Percentiles rank a stretch among this genome's conserved stretches.
Conservation (phyloP, 2,329 filamentous ascomycete species). For the Colletotrichum noveboracense region DNA sequence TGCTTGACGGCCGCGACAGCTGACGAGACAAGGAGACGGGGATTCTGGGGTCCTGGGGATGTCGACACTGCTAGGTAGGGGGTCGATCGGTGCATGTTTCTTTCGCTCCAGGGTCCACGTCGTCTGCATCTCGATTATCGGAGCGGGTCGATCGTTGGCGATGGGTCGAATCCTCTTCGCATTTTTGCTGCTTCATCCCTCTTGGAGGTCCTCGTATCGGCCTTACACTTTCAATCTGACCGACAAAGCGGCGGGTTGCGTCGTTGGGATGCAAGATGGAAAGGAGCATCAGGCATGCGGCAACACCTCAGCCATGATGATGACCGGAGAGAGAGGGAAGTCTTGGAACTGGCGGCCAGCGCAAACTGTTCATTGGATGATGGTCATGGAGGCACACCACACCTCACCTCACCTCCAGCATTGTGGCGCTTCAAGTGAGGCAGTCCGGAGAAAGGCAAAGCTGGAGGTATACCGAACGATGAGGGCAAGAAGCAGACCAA, state of each 20-base stretch:
- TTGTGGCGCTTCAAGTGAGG: neutral
- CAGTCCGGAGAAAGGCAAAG: neutral
- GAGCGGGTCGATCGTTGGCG: neutral
- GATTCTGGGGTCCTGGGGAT: neutral
- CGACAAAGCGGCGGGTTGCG: neutral
- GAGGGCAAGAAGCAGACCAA: neutral
- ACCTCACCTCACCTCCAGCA: neutral
- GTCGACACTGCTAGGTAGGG: neutral
- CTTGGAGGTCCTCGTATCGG: neutral
- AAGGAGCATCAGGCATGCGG: neutral
- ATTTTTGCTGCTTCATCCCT: neutral
- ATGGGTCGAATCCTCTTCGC: neutral
- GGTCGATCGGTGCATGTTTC: neutral
- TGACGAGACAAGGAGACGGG: neutral
- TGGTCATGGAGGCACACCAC: neutral
- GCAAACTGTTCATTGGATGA: neutral
- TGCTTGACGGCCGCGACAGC: neutral
- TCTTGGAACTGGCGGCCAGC: neutral
- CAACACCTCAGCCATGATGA: neutral
- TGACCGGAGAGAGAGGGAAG: neutral
- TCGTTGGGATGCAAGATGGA: neutral
- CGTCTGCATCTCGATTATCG: constrained; percentile 1
- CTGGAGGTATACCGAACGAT: neutral
- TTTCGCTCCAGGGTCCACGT: neutral
- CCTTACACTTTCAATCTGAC: neutral